Evolutionary conservation across 2,329 filamentous ascomycete species (phyloP), one percentile per base, ranked within the genome.

Genomic region (Cladosporium phlei): DNA sequence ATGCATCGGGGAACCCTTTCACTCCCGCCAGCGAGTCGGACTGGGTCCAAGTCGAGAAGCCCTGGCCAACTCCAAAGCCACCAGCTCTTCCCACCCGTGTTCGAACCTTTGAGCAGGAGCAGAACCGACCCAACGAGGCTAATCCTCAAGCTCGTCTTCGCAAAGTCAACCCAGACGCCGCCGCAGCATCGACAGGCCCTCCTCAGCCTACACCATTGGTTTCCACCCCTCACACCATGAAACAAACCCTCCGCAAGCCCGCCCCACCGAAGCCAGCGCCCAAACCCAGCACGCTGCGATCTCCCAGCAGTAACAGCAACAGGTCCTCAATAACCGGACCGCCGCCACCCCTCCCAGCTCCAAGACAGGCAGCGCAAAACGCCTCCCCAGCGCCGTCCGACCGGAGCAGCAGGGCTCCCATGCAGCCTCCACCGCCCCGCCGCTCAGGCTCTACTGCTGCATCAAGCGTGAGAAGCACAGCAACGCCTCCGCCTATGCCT

Each of bases 1-100:
- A 95, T 62, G 80, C 84, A 1, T 79, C 81, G 10, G 80, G 85
- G 1, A 97, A 97, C 59, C 93, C 93, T 0, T 97, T 94, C 64
- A 77, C 76, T 1, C 72, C 77, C 1, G 82, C 78, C 2, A 76
- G 83, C 24, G 87, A 95, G 64, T 79, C 84, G 8, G 90, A 96
- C 59, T 97, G 93, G 93, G 80, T 95, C 27, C 67, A 71, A 49
- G 66, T 75, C 4, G 62, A 66, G 16, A 59, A 55, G 29, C 62
- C 63, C 1, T 53, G 44, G 7, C 51, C 53, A 5, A 51, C 54
- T 20, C 48, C n/a, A 20, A 50, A 9, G 28, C 52, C 17, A 56
- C 55, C 3, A 24, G 51, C 11, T 49, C 51, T 29, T 52, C 51
- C 49, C 54, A 25, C 37, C 34, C 47, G 38, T 24, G 34, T 22